These are phyloP conservation scores for Pseudoturritis turrita DNA, from an alignment of 345 rosid species.

Conservation along the genomic window DNA sequence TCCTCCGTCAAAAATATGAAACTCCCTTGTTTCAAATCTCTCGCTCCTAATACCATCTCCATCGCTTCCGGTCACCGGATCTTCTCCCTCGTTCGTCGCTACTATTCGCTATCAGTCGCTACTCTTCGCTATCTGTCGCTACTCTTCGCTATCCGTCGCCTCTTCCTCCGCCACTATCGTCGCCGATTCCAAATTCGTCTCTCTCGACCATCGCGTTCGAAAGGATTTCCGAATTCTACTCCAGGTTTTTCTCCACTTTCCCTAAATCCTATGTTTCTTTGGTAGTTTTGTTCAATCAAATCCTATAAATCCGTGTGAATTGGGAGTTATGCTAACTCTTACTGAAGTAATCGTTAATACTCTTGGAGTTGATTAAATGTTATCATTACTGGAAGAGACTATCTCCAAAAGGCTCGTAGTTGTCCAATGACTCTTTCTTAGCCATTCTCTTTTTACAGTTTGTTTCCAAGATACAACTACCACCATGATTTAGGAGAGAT, in stretches of 20 bases:
- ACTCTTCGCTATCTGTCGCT: too few relatives aligned
- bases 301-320: not conserved
- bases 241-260: conserved; percentile 41
- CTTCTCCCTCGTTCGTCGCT: conserved; percentile 10
- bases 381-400: too few relatives aligned
- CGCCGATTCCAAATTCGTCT: conserved; percentile 36
- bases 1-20: too few relatives aligned
- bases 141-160: conserved; percentile 30
- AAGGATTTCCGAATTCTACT: conserved; percentile 84
- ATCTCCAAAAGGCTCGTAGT: too few relatives aligned
- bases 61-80: conserved; percentile 9
- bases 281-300: not conserved
- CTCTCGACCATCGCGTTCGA: conserved; percentile 73
- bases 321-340: not conserved
- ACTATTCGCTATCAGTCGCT: too few relatives aligned
- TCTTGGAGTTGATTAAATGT: too few relatives aligned
- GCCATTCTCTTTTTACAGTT: too few relatives aligned
- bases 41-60: conserved; percentile 30
- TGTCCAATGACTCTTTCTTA: too few relatives aligned
- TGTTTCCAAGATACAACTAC: too few relatives aligned
- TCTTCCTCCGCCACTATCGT: conserved; percentile 31
- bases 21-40: conserved; percentile 44
- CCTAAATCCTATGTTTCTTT: not conserved
- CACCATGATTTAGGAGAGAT: too few relatives aligned
- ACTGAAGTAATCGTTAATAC: not conserved